Conservation (phyloP, 164 flowering plant genomes). For the Aristolochia californica region DNA sequence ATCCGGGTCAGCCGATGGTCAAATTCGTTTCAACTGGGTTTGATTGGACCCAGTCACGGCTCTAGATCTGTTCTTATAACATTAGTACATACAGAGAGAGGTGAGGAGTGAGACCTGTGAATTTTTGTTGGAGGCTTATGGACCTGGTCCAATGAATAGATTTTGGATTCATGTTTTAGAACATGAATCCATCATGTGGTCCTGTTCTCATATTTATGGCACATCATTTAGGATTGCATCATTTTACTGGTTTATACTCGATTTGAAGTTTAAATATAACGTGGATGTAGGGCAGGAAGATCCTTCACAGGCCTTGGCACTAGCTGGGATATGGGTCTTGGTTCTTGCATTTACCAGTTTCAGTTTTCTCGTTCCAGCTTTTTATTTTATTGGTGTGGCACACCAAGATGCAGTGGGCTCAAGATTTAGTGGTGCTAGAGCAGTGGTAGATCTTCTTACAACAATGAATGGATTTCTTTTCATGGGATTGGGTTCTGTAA, state of each 20-base stretch:
- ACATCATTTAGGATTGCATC: too few species aligned
- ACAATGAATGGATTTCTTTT: slow-evolving; percentile 44
- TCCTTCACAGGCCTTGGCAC: slow-evolving; percentile 67
- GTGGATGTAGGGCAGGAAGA: slow-evolving; percentile 97
- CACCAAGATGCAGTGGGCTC: slow-evolving; percentile 45
- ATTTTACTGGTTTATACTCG: neutral
- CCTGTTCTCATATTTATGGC: too few species aligned
- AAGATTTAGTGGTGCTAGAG: slow-evolving; percentile 28
- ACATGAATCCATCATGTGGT: too few species aligned
- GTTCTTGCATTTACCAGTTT: slow-evolving; percentile 60
- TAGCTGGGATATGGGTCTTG: slow-evolving; percentile 82
- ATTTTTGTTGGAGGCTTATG: too few species aligned
- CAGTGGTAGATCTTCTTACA: slow-evolving; percentile 30
- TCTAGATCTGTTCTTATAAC: too few species aligned
- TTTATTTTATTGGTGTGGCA: slow-evolving; percentile 40
- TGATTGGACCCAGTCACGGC: too few species aligned
- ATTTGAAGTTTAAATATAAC: slow-evolving; percentile 21
- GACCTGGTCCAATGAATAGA: too few species aligned
- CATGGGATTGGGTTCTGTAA: slow-evolving; percentile 45
- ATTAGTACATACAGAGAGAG: too few species aligned
- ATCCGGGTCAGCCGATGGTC: too few species aligned
- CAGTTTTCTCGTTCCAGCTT: slow-evolving; percentile 51
- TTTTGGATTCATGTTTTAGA: too few species aligned
- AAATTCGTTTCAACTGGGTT: too few species aligned
- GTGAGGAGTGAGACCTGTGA: too few species aligned